A percentile compares a stretch with the other conserved stretches of the same genome.
These are phyloP conservation scores for Fraxinus baroniana DNA, from an alignment of 305 asterid species.

Conservation along the genomic window DNA sequence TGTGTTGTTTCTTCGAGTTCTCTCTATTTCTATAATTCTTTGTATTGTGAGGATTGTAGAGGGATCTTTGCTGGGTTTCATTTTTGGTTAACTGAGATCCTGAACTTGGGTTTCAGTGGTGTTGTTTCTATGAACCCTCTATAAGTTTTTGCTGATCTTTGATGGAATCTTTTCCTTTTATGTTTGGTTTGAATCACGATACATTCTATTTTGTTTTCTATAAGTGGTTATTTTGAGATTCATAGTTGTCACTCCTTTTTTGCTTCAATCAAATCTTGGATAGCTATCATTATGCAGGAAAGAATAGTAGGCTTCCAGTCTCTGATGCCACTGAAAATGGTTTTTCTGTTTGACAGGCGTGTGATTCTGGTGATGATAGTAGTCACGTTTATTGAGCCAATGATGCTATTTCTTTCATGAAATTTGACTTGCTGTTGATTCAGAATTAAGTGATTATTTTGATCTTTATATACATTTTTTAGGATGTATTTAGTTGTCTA, in stretches of 20 bases:
- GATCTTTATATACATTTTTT: no score
- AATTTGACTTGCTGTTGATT: no score
- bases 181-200: not conserved
- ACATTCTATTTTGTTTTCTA: no score
- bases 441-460: no score
- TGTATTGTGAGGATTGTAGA: not conserved
- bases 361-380: not conserved
- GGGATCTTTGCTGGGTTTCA: not conserved
- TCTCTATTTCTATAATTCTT: not conserved
- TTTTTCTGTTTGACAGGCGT: not conserved
- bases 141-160: not conserved
- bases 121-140: not conserved
- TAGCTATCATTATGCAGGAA: no score
- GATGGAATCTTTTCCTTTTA: not conserved
- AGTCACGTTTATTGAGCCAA: not conserved
- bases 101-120: no score
- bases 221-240: no score
- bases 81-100: not conserved
- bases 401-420: no score
- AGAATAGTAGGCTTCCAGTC: no score
- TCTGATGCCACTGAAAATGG: no score
- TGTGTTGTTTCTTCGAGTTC: not conserved
- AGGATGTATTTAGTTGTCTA: not conserved
- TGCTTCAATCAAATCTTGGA: no score
- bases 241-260: no score